phyloP scores from a whole-genome alignment of 2,329 filamentous ascomycete species.

The Lachnellula suecica region DNA sequence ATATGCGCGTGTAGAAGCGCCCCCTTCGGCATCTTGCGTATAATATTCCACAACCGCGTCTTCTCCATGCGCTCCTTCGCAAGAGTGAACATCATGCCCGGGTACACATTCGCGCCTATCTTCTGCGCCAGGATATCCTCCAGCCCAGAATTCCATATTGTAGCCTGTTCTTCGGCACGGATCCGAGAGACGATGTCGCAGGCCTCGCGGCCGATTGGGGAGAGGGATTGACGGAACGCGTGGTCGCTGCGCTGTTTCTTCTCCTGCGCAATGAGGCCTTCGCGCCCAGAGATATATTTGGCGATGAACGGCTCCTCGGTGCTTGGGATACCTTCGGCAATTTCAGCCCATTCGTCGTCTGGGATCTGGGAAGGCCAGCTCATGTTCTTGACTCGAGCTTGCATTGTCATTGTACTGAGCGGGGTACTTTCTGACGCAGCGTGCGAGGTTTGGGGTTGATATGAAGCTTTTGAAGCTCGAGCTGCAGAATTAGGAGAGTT shows the following conservation, averaged over 20 bases:
- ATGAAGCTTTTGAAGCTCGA: background rate
- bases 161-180: constrained; percentile 71
- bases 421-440: background rate
- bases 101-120: constrained; percentile 66
- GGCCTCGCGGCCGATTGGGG: constrained; percentile 75
- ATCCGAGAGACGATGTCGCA: constrained; percentile 79
- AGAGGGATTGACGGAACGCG: constrained; percentile 71
- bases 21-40: constrained; percentile 86
- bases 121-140: constrained; percentile 68
- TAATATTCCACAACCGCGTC: constrained; percentile 82
- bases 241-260: constrained; percentile 77
- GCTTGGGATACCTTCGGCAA: constrained; percentile 55
- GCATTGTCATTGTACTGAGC: constrained; percentile 23
- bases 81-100: constrained; percentile 90
- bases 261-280: constrained; percentile 77
- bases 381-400: constrained; percentile 25
- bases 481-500: no score
- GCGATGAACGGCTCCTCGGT: constrained; percentile 74
- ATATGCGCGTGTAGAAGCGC: constrained; percentile 82
- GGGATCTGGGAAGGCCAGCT: constrained; percentile 30
- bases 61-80: constrained; percentile 84
- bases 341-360: constrained; percentile 59
- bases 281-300: constrained; percentile 75
- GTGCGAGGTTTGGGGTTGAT: background rate
- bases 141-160: constrained; percentile 73